Evolutionary conservation across 768 basidiomycete species (phyloP).

Genomic region (Boletales sp.): DNA sequence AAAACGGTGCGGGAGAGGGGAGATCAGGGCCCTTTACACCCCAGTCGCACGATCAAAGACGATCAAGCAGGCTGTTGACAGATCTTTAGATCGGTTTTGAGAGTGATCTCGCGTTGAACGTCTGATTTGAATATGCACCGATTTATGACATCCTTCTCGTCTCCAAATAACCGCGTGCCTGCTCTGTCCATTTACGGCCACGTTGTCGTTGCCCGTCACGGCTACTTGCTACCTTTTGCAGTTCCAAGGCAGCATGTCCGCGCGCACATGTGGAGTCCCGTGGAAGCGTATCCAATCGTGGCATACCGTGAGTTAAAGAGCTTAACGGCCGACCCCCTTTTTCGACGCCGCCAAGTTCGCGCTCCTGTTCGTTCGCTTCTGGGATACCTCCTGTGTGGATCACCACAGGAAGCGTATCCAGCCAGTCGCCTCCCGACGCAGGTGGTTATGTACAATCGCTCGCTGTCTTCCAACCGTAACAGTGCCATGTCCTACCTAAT

Average conservation of each 20-base stretch:
- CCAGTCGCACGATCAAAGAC: conserved; percentile 63
- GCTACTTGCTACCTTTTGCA: conserved; percentile 33
- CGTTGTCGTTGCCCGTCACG: conserved; percentile 46
- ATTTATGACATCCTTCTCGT: conserved; percentile 33
- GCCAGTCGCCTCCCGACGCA: too few relatives aligned
- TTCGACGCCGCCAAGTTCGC: conserved; percentile 21
- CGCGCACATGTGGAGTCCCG: conserved; percentile 31
- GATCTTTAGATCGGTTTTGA: conserved; percentile 34
- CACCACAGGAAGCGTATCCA: conserved; percentile 19
- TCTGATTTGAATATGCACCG: conserved; percentile 37
- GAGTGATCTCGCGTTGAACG: conserved; percentile 39
- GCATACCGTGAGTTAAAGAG: conserved; percentile 39
- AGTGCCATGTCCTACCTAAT: conserved; percentile 21
- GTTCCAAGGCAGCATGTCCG: conserved; percentile 32
- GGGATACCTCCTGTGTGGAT: conserved; percentile 21
- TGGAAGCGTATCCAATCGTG: conserved; percentile 37
- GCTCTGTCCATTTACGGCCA: conserved; percentile 36
- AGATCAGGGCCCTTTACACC: conserved; percentile 41
- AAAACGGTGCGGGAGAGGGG: conserved; percentile 36
- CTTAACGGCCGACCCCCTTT: conserved; percentile 36
- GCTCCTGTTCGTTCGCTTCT: conserved; percentile 11
- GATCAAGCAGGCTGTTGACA: conserved; percentile 42
- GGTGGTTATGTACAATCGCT: too few relatives aligned
- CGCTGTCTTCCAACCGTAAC: conserved; percentile 3
- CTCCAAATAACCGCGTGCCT: conserved; percentile 59